Base-by-base conservation (phyloP, 2,329 filamentous ascomycete species). In the Ustilaginoidea virens region DNA sequence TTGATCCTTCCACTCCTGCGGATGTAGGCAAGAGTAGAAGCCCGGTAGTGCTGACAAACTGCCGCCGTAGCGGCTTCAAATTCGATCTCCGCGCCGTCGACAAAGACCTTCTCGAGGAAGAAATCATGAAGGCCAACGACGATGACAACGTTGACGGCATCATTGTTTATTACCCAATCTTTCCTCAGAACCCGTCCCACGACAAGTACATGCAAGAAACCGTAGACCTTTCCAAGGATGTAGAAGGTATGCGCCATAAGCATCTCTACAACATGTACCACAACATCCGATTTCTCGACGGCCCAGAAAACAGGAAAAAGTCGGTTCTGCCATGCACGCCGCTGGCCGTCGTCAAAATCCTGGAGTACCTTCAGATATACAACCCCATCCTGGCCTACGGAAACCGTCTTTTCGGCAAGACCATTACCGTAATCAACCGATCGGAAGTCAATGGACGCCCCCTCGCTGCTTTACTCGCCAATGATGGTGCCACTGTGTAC, bases 231-330 rank as follows among this genome's bases (percentile, higher is more conserved):
- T 60, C 69, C 53, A 96, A 98, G 57, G 90, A 98, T 47, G 87
- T 98, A 40, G 90, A 98, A 56, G 90, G 90, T 20, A 72, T 98
- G 33, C 83, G 79, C 43, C 87, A 94, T 56, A 77, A 76, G 49
- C 86, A 96, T 59, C 79, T 96, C 48, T 86, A 87, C 70, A 98
- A 98, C 68, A 94, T 98, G 86, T 98, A 96, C 60, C 81, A 94
- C 63, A 98, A 98, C 60, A 73, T 92, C 45, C 82, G 90, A 39
- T 96, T 86, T 61, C 66, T 98, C 32, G 90, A 98, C 55, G 62
- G 74, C 15, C 77, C 78, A 4, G 55, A 65, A 24, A 80, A 83
- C 52, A 65, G 62, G 33, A 80, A 82, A 53, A 96, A 98, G 62
- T 92, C 79, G 27, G 82, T 96, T 40, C 62, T 98, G 29, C 90